Base-by-base conservation (phyloP, 257 asterid species). In the Solanum verrucosum region DNA sequence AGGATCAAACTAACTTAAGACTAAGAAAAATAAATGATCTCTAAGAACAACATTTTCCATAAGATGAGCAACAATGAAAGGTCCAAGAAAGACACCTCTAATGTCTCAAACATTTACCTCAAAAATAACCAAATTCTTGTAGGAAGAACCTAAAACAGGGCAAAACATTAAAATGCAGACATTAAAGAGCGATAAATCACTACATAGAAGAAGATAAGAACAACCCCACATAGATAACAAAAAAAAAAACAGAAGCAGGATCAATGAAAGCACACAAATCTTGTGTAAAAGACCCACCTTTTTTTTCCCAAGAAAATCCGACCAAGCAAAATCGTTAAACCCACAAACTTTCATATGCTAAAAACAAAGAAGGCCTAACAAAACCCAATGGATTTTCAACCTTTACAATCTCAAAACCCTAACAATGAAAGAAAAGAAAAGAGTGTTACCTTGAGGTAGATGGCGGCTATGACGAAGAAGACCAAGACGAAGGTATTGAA, bases 251-350 rank as follows among this genome's bases (percentile, higher is more conserved):
- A 73, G 60, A 42, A 83, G 87, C 89, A 91, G 92, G 95, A 92
- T 87, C 91, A 88, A 90, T 89, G 84, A 93, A 42, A 42, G 46
- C 46, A 42, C 46, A 42, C 14, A 42, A 42, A 42, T 42, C 98
- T 93, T 91, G 95, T 91, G 87, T 86, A 91, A 89, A 91, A 79
- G 91, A 92, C 93, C 96, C 94, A 93, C 92, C 92, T 81, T 29
- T 37, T 74, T 75, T 10, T 1, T 52, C 93, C 52, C 49, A 89
- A 46, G 88, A 89, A 91, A 95, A 90, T 92, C 95, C 95, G 89
- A 93, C 93, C 92, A 90, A 87, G 90, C 84, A 88, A 91, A 92
- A 91, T 91, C 88, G 42, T 63, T 88, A 90, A 93, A 91, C 92
- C 97, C 96, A 90, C 89, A 89, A 90, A 86, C 89, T 49, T 92